Evolutionary conservation across 148 eudicot species (phyloP), one percentile per base, ranked within the genome.

Genomic region (Silene latifolia): DNA sequence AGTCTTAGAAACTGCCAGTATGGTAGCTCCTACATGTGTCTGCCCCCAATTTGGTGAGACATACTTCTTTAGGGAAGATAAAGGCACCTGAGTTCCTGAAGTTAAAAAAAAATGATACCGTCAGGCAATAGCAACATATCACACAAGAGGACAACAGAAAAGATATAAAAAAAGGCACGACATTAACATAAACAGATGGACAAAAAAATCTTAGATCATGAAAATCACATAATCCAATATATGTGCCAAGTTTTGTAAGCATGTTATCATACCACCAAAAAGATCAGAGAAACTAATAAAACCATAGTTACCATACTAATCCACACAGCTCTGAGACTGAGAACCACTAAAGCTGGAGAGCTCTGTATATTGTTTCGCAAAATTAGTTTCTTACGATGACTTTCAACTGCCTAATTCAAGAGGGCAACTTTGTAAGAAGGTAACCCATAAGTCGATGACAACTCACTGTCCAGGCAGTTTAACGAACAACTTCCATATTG

Each of bases 21-120:
- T 85, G 60, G 67, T 83, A 46, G 90, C 85, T 73, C 98, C 98
- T 48, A 83, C 87, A 72, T 82, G 73, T 35, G 96, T 83, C 66
- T 83, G 88, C 58, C 86, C 87, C 88, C 89, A 88, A 64, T 57
- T 53, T 70, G 91, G 85, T 42, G 98, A 87, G 12, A 78, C 75
- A 82, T 85, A 87, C 78, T 75, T 89, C 81, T 86, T 94, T 71
- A 94, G 82, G 23, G 89, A 86, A 65, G 87, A 83, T 63, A 94
- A 32, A 11, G 93, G 89, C 69, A 89, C 72, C 61, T 84, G 88
- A 72, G 84, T 67, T 57, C 98, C 98, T 93, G 85, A 32, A 69
- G 46, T 1, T 1, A 65, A 79, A 54, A 44, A 77, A 72, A 48
- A n/a, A 47, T n/a, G 5, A 72, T 12, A 32, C 18, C 14, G 13